A percentile compares a stretch with the other conserved stretches of the same genome.
These are phyloP conservation scores for Teratosphaeria epicoccoides DNA, from an alignment of 2,329 filamentous ascomycete genomes.

Conservation along the genomic window DNA sequence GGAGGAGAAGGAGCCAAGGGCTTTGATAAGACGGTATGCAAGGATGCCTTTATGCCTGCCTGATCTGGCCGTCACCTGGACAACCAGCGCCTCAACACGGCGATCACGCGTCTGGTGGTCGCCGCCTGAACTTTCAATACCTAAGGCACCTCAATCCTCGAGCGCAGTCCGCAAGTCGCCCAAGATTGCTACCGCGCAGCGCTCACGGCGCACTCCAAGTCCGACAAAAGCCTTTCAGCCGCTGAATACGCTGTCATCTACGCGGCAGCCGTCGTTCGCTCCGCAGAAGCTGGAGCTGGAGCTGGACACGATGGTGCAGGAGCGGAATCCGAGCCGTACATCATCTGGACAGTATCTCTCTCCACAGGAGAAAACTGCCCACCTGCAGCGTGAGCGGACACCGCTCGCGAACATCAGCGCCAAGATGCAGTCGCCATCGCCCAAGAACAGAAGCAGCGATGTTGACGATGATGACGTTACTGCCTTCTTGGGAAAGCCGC, in stretches of 20 bases:
- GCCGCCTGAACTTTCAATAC: no score
- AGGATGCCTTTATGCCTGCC: no score
- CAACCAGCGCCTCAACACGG: no score
- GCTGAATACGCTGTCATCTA: conserved; percentile 13
- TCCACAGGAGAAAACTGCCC: conserved; percentile 5
- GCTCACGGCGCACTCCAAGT: background rate
- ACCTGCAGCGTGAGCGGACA: conserved; percentile 13
- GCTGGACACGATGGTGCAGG: conserved; percentile 14
- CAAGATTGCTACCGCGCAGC: no score
- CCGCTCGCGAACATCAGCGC: conserved; percentile 24
- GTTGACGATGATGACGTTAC: conserved; percentile 7
- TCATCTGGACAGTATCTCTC: conserved; percentile 13
- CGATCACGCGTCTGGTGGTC: no score
- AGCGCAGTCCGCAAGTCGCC: no score
- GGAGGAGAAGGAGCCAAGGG: no score
- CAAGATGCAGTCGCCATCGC: conserved; percentile 22
- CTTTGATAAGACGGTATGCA: background rate
- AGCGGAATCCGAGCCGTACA: conserved; percentile 12
- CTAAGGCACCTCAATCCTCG: no score
- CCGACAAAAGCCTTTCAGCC: conserved; percentile 8
- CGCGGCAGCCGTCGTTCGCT: conserved; percentile 8
- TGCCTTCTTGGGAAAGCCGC: conserved; percentile 4
- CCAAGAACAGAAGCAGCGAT: conserved; percentile 4
- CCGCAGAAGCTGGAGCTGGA: background rate
- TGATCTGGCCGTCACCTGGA: no score